These are phyloP conservation scores for Ophiostoma sp. DNA, from an alignment of 2,329 filamentous ascomycete species.

Conservation along the genomic window DNA sequence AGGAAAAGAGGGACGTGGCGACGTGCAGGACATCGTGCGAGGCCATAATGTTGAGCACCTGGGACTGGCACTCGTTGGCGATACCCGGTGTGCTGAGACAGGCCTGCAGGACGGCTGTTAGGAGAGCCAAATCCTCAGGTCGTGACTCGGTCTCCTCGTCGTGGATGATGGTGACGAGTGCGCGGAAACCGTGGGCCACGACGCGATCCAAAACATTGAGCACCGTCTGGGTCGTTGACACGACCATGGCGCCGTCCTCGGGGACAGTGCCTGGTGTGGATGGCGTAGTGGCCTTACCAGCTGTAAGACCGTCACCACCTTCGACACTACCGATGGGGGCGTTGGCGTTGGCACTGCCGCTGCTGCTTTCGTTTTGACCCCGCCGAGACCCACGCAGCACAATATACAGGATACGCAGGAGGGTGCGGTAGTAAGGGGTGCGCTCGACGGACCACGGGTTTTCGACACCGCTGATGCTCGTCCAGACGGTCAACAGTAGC, in stretches of 20 bases:
- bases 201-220: slow-evolving; percentile 78
- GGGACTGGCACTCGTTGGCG: slow-evolving; percentile 68
- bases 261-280: not conserved
- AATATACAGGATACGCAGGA: slow-evolving; percentile 83
- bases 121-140: slow-evolving; percentile 79
- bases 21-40: slow-evolving; percentile 75
- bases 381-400: slow-evolving; percentile 66
- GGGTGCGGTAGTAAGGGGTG: slow-evolving; percentile 73
- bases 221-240: slow-evolving; percentile 59
- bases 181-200: slow-evolving; percentile 78
- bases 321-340: slow-evolving; percentile 28
- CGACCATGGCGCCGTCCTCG: slow-evolving; percentile 38
- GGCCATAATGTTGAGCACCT: slow-evolving; percentile 69
- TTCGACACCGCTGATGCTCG: slow-evolving; percentile 55
- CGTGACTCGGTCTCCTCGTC: slow-evolving; percentile 64
- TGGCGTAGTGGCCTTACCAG: not conserved
- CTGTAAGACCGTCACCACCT: not conserved
- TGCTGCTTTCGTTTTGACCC: slow-evolving; percentile 19
- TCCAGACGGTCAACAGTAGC: slow-evolving; percentile 52
- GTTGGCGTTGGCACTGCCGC: not conserved
- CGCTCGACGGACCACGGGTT: slow-evolving; percentile 55
- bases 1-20: slow-evolving; percentile 85
- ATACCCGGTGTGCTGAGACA: slow-evolving; percentile 77
- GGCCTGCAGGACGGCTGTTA: slow-evolving; percentile 86
- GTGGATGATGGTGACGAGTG: slow-evolving; percentile 79